Base-by-base conservation (phyloP, 768 basidiomycete species). In the Cyathus striatus region DNA sequence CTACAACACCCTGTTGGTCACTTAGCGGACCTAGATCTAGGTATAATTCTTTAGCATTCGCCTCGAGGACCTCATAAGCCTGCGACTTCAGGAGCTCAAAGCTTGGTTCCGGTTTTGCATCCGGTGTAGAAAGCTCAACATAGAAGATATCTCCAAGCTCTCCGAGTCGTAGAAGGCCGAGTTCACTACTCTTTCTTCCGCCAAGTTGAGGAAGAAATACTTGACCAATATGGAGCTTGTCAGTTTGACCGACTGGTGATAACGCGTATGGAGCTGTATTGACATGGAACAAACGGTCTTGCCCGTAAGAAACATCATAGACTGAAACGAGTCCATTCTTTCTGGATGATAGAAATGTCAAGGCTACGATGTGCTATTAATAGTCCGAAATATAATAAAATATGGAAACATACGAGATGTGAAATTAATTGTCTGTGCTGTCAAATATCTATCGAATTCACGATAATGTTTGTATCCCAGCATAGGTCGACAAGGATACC, bases 401-500 rank as follows among this genome's bases (percentile, higher is more conserved):
- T 23, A 14, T 49, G 59, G 36, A 49, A 66, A 75, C 59, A 21
- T 55, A 65, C 65, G 49, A 34, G 49, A 51, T 22, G 51, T 50
- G 6, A 69, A 47, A 12, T 52, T 54, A 2, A 75, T 46, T 5
- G 75, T 78, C 3, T 61, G 52, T 0, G 66, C 56, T 35, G 63
- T 59, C 14, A 90, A 68, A 3, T 76, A 78, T 16, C 78, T 72
- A 55, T 90, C 87, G 38, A 63, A 71, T 26, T 71, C 65, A 16
- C 86, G 69, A 38, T 70, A 63, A 57, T 91, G 88, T 42, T 71
- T 76, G 49, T 74, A 74, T 3, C 73, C 76, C 6, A 90, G 49
- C 3, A 90, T 53, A 5, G 86, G 83, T 45, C 64, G 76, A 18
- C 56, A 56, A n/a, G 72, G 60, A 51, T 70, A 74, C 23, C 87